Base-by-base conservation (phyloP, 495 filamentous ascomycete genomes). In the Penicillium psychrofluorescens region DNA sequence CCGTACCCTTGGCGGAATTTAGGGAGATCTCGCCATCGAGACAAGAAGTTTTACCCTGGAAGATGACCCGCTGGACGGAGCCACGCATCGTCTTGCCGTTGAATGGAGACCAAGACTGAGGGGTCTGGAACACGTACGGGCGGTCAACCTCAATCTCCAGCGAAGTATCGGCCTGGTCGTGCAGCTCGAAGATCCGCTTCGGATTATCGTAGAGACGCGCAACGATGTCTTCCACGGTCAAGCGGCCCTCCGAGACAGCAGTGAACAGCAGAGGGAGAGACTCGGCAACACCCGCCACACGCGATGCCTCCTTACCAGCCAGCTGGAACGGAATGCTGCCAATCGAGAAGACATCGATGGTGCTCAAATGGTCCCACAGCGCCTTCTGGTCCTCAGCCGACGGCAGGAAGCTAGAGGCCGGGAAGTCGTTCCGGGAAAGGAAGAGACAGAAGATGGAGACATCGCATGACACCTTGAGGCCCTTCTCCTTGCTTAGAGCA, bases 271-370 rank as follows among this genome's bases (percentile, higher is more conserved):
- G 72, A 33, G 87, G 87, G 43, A 92, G 67, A 6, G 86, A 75
- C 56, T 92, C 86, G 6, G 81, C 75, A 54, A 90, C 85, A 44
- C 87, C 87, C 36, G 79, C 67, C n/a, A 64, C 66, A 6, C 79
- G 64, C 9, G 79, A 71, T 33, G 72, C 71, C 40, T 80, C 74
- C 45, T 83, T 66, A 22, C 76, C 71, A 38, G 84, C 85, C 22
- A 92, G 67, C 63, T 90, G 85, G 66, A 82, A 91, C 3, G 87
- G 87, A 47, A 89, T 70, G 68, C 84, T 90, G 41, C 87, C 87
- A 45, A 90, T 75, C 1, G 86, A 88, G 75, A 91, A 90, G 53
- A 86, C 79, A 58, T 92, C 87, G 54, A 92, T 90, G 28, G 75
- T 85, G 50, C 61, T 70, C 56, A 90, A 63, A 54, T 90, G 78